Base-by-base conservation (phyloP, 257 asterid species). In the Ophiorrhiza pumila region DNA sequence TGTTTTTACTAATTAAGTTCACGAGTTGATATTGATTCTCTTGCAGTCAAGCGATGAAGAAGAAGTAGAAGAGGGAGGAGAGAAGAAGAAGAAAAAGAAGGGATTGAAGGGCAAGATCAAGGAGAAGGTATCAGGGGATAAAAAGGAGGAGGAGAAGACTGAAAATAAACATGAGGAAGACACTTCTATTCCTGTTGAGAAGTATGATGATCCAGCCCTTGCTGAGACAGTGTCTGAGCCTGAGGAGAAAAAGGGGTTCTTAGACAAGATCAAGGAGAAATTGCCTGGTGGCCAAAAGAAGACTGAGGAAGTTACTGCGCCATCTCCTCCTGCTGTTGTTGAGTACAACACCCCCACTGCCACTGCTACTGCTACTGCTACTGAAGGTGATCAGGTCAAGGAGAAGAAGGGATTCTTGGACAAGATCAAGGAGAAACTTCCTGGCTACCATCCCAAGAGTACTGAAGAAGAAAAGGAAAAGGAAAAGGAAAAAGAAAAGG, bases 391-490 rank as follows among this genome's bases (percentile, higher is more conserved):
- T n/a, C n/a, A n/a, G 74, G 85, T 78, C 1, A 85, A 87, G 74
- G 97, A 89, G 47, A 91, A 91, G 82, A 94, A 91, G 72, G 93
- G 98, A 0, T 88, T 94, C 75, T 49, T 91, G 85, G 96, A 89
- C 13, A 94, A 94, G 90, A 91, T 94, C 70, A 94, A 91, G 93
- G 99, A 91, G 82, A 94, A 94, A 74, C 69, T 94, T 7, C 99
- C 96, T 1, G 97, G 98, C 14, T 85, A 85, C 78, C 96, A 91
- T 75, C 27, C 85, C 49, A 88, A 91, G 89, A 75, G n/a, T n/a
- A n/a, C 78, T 1, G 97, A 83, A 14, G 96, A 88, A 13, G 96
- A 84, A 13, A 85, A 88, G 69, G 91, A 76, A 37, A 65, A n/a
- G 34, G 68, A 72, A 32, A 60, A 87, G 57, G 86, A 86, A 23